phyloP scores from a whole-genome alignment of 1,139 yeast genomes.

The Groenewaldozyma auringiensis region DNA sequence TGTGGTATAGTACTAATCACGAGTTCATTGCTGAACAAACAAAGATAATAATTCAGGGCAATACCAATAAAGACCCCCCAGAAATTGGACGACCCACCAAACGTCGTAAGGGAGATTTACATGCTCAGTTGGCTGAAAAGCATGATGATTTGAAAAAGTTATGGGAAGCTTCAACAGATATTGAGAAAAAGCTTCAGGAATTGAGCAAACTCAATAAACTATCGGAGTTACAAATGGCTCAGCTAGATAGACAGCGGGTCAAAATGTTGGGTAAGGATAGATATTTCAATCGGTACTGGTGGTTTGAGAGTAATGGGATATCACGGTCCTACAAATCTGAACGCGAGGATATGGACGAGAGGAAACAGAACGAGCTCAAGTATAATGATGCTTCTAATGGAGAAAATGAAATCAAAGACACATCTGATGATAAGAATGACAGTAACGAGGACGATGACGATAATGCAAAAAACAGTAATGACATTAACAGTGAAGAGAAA shows the following conservation, averaged over 20 bases:
- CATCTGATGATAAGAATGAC: constrained; percentile 6
- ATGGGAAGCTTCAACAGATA: constrained; percentile 27
- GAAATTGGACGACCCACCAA: constrained; percentile 10
- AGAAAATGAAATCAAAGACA: constrained; percentile 7
- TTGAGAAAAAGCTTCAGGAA: constrained; percentile 15
- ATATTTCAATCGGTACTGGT: constrained; percentile 83
- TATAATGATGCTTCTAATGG: constrained; percentile 1
- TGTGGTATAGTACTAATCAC: constrained; percentile 10
- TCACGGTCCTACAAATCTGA: constrained; percentile 33
- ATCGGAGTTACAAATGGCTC: constrained; percentile 31
- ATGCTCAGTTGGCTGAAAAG: constrained; percentile 39
- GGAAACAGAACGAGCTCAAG: constrained; percentile 15
- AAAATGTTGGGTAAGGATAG: constrained; percentile 77
- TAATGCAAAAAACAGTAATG: constrained; percentile 8
- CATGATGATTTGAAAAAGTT: constrained; percentile 43
- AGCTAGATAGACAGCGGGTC: constrained; percentile 65
- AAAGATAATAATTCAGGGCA: constrained; percentile 9
- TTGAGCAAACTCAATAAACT: constrained; percentile 24
- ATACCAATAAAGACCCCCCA: constrained; percentile 12
- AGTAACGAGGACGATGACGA: constrained; percentile 8
- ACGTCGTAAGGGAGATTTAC: constrained; percentile 42
- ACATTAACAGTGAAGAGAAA: constrained; percentile 31
- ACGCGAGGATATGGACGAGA: constrained; percentile 30
- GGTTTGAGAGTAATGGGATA: constrained; percentile 85
- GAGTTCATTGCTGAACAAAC: constrained; percentile 4